phyloP scores from a whole-genome alignment of 331 rosid genomes.

The Rosa hybrid region DNA sequence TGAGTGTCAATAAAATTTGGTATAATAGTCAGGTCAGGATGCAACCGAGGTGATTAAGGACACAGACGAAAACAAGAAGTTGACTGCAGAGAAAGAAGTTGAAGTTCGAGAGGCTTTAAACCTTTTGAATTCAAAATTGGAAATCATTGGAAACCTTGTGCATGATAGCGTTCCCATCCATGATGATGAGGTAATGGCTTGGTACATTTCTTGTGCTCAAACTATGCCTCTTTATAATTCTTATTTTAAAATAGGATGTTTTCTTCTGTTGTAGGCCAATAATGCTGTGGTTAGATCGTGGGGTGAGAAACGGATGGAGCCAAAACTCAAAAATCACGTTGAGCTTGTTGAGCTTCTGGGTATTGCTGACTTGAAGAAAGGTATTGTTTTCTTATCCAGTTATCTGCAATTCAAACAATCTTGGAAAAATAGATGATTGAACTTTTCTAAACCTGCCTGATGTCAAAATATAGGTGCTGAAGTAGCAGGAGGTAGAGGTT shows the following conservation, averaged over 20 bases:
- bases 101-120: slow-evolving; percentile 61
- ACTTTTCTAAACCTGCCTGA: neutral
- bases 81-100: slow-evolving; percentile 62
- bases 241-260: neutral
- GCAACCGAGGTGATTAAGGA: slow-evolving; percentile 49
- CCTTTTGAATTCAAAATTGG: slow-evolving; percentile 62
- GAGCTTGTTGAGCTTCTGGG: slow-evolving; percentile 97
- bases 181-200: slow-evolving; percentile 64
- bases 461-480: slow-evolving; percentile 62
- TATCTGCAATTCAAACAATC: neutral
- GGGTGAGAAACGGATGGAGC: slow-evolving; percentile 85
- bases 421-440: neutral
- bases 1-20: neutral
- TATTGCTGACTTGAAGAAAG: slow-evolving; percentile 78
- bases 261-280: slow-evolving; percentile 50
- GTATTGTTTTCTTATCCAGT: slow-evolving; percentile 29
- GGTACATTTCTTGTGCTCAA: neutral
- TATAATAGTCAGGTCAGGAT: slow-evolving; percentile 62
- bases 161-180: slow-evolving; percentile 86
- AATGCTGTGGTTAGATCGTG: slow-evolving; percentile 75
- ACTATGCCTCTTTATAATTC: neutral
- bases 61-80: slow-evolving; percentile 59
- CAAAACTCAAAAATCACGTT: slow-evolving; percentile 87
- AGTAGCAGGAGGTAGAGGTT: slow-evolving; percentile 97
- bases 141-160: slow-evolving; percentile 80